phyloP scores from a whole-genome alignment of 352 stramenopile genomes.

The Pythium dissotocum region DNA sequence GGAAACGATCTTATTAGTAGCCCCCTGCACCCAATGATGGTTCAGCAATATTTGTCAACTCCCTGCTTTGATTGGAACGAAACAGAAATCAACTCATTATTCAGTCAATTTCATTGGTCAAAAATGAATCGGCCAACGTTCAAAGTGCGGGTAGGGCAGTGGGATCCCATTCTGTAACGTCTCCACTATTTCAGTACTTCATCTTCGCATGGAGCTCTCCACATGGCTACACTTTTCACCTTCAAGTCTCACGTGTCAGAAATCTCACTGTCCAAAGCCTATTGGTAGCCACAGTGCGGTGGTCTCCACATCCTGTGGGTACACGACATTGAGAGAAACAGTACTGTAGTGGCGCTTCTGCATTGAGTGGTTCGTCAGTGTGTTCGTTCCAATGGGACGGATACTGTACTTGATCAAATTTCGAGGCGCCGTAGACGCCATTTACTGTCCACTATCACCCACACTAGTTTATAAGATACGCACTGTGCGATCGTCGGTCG shows the following conservation, averaged over 20 bases:
- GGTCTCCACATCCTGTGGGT: no score
- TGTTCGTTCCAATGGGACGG: no score
- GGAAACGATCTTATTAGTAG: conserved; percentile 3
- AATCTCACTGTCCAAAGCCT: background rate
- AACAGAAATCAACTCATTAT: background rate
- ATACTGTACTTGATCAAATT: no score
- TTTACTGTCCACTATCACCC: no score
- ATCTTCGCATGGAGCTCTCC: background rate
- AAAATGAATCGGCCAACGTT: background rate
- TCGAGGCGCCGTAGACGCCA: no score
- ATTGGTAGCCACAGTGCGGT: background rate
- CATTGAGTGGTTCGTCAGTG: no score
- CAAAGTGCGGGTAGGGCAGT: conserved; percentile 1
- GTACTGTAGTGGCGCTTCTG: no score
- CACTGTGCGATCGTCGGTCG: no score
- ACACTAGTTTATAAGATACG: no score
- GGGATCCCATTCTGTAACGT: conserved; percentile 6
- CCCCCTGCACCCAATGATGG: conserved; percentile 2
- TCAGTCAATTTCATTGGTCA: background rate
- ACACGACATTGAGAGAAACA: no score
- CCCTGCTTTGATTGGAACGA: background rate
- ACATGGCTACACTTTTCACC: conserved; percentile 1
- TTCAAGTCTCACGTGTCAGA: background rate
- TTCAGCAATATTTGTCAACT: background rate
- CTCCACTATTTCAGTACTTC: background rate